Conservation (phyloP, 345 rosid genomes). For the Populus ilicifolia region DNA sequence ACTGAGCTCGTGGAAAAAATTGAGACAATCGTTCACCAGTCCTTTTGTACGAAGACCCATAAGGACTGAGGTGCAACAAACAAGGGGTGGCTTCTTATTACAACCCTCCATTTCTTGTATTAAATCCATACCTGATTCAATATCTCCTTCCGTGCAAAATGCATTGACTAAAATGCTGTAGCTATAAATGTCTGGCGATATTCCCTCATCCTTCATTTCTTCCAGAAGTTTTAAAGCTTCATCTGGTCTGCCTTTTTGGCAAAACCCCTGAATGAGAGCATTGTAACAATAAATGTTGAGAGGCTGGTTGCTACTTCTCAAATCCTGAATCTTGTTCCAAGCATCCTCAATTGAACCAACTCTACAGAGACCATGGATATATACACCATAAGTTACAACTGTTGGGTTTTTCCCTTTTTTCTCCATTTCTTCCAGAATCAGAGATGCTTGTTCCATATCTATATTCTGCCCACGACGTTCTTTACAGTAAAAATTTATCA, state of each 20-base stretch:
- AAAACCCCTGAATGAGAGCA: constrained; percentile 49
- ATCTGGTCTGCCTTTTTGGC: constrained; percentile 37
- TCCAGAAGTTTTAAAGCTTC: constrained; percentile 39
- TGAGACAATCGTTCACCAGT: constrained; percentile 20
- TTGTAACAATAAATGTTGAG: constrained; percentile 47
- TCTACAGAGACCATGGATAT: constrained; percentile 46
- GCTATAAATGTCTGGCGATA: constrained; percentile 42
- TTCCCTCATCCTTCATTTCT: constrained; percentile 41
- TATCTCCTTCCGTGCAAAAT: constrained; percentile 42
- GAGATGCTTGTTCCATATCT: constrained; percentile 24
- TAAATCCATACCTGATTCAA: constrained; percentile 32
- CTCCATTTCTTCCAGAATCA: constrained; percentile 41
- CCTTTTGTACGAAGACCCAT: constrained; percentile 33
- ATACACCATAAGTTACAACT: constrained; percentile 40
- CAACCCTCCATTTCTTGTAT: constrained; percentile 38
- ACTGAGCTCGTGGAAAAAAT: constrained; percentile 27
- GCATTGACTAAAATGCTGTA: constrained; percentile 50
- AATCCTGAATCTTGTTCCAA: constrained; percentile 21
- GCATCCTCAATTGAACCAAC: constrained; percentile 35
- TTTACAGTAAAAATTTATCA: constrained; percentile 44
- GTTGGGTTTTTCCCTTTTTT: constrained; percentile 32
- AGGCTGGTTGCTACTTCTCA: constrained; percentile 21
- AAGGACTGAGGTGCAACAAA: constrained; percentile 37
- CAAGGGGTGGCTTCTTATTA: constrained; percentile 38
- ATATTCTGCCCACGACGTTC: constrained; percentile 19